These are phyloP conservation scores for Penicillium canescens DNA, from an alignment of 495 filamentous ascomycete species.

Conservation along the genomic window DNA sequence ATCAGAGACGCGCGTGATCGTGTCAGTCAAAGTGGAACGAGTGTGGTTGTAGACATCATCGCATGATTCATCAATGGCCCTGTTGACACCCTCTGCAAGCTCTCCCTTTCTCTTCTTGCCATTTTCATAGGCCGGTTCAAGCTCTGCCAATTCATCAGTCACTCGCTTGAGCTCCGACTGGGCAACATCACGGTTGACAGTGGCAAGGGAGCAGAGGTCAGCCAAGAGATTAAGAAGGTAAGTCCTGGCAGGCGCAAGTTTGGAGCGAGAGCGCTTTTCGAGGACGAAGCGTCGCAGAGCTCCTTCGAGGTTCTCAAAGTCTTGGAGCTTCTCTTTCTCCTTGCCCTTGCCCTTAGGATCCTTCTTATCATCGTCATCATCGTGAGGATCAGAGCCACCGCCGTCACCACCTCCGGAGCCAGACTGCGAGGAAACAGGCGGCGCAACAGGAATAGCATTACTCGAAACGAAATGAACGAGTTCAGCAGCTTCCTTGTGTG, in stretches of 20 bases:
- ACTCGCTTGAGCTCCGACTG: slow-evolving; percentile 85
- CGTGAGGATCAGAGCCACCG: slow-evolving; percentile 50
- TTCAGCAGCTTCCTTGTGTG: slow-evolving; percentile 88
- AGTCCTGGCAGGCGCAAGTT: slow-evolving; percentile 92
- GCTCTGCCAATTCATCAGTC: slow-evolving; percentile 70
- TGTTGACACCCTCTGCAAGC: slow-evolving; percentile 77
- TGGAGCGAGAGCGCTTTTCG: slow-evolving; percentile 92
- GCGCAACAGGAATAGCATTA: slow-evolving; percentile 79
- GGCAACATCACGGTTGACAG: slow-evolving; percentile 84
- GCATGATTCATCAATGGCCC: slow-evolving; percentile 80
- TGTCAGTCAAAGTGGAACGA: slow-evolving; percentile 64
- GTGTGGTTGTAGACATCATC: slow-evolving; percentile 82
- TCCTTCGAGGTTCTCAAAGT: slow-evolving; percentile 86
- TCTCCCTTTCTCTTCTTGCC: slow-evolving; percentile 81
- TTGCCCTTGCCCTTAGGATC: slow-evolving; percentile 81
- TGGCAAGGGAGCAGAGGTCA: slow-evolving; percentile 78
- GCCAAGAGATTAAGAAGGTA: slow-evolving; percentile 93
- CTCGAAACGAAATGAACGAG: slow-evolving; percentile 98
- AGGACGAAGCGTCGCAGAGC: slow-evolving; percentile 91
- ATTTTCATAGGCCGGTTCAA: slow-evolving; percentile 82
- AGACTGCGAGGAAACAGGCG: slow-evolving; percentile 49
- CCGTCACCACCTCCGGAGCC: slow-evolving; percentile 58
- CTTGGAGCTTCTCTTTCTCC: slow-evolving; percentile 79
- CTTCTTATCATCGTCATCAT: slow-evolving; percentile 57
- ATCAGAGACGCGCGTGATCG: slow-evolving; percentile 75